Conservation (phyloP, 2,329 filamentous ascomycete genomes). For the Fulvia fulva region DNA sequence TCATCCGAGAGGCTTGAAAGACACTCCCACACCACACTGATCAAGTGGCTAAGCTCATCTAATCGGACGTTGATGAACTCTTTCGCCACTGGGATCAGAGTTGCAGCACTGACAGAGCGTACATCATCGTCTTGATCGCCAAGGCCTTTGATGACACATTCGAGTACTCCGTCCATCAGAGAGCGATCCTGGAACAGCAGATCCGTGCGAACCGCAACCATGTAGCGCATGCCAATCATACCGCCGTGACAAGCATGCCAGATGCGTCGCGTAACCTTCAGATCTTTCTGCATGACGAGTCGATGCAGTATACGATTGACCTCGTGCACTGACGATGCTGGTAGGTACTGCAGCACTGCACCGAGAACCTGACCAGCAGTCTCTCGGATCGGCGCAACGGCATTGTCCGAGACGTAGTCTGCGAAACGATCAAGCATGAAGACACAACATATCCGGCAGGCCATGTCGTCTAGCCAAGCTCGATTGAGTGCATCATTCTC, state of each 20-base stretch:
- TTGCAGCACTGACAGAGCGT: slow-evolving; percentile 94
- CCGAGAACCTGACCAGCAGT: slow-evolving; percentile 92
- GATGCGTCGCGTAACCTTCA: slow-evolving; percentile 66
- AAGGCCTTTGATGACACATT: slow-evolving; percentile 90
- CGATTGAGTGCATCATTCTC: slow-evolving; percentile 80
- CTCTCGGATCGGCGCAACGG: slow-evolving; percentile 91
- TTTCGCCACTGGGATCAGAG: slow-evolving; percentile 89
- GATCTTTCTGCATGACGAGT: slow-evolving; percentile 86
- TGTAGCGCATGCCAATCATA: slow-evolving; percentile 93
- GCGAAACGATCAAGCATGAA: slow-evolving; percentile 97
- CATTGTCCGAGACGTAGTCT: slow-evolving; percentile 96
- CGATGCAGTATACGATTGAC: slow-evolving; percentile 81
- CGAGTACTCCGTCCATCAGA: slow-evolving; percentile 88
- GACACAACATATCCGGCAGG: slow-evolving; percentile 91
- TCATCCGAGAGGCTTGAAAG: slow-evolving; percentile 95
- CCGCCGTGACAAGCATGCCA: slow-evolving; percentile 98
- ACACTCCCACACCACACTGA: slow-evolving; percentile 96
- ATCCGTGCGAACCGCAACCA: slow-evolving; percentile 92
- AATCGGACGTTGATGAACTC: slow-evolving; percentile 88
- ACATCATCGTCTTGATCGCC: slow-evolving; percentile 92
- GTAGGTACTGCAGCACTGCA: slow-evolving; percentile 79
- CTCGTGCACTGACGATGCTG: slow-evolving; percentile 71
- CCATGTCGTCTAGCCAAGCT: slow-evolving; percentile 86
- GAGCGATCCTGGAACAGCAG: slow-evolving; percentile 76
- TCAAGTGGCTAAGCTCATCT: slow-evolving; percentile 71